Evolutionary conservation across 192 early-diverging fungal species (phyloP).

Genomic region (Backusella liffmaniae): DNA sequence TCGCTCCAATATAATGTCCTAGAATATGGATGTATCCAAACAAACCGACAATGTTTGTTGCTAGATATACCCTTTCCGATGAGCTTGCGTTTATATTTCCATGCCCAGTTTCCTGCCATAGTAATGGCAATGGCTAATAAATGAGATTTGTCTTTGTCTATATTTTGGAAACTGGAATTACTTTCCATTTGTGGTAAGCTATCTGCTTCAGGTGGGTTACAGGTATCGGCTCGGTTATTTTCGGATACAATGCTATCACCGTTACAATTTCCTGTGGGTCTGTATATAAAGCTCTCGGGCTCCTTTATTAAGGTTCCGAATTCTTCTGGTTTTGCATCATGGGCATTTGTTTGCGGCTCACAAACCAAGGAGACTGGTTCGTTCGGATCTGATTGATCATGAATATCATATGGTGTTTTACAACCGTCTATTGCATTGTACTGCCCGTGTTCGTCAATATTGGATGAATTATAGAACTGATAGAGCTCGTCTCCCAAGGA

Average conservation of each 20-base stretch:
- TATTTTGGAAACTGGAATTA: neutral
- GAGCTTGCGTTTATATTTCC: conserved; percentile 65
- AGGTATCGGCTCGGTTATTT: neutral
- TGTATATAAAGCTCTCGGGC: neutral
- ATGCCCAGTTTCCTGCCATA: conserved; percentile 76
- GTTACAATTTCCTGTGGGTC: neutral
- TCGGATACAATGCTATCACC: neutral
- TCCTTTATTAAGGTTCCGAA: conserved; percentile 1
- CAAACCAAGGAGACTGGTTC: neutral
- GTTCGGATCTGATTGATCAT: neutral
- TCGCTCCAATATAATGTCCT: conserved; percentile 75
- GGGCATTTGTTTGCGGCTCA: neutral
- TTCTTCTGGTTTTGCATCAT: neutral
- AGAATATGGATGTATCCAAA: conserved; percentile 82
- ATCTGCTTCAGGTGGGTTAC: neutral
- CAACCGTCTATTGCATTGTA: neutral
- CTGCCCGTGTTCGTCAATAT: too few relatives aligned
- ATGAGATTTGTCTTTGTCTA: neutral
- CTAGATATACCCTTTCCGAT: conserved; percentile 50
- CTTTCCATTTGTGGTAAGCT: too few relatives aligned
- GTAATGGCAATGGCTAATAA: conserved; percentile 53
- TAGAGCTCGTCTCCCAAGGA: neutral
- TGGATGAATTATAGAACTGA: neutral
- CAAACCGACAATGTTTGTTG: conserved; percentile 66
- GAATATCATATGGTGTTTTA: neutral